These are phyloP conservation scores for Trichoderma polysporum DNA, from an alignment of 2,329 filamentous ascomycete species.

Conservation along the genomic window DNA sequence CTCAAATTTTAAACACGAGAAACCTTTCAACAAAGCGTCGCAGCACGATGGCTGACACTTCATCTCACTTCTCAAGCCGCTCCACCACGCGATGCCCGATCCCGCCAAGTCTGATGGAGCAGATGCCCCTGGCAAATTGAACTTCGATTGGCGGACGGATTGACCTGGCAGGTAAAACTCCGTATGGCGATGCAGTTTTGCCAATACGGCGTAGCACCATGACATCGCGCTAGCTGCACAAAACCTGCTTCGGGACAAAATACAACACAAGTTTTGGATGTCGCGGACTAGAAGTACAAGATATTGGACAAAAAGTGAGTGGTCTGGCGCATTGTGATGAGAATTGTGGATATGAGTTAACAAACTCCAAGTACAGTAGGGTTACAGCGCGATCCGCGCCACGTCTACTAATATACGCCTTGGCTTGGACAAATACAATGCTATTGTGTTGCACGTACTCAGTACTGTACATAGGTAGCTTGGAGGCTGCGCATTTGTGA, in stretches of 20 bases:
- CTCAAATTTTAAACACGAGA: conserved; percentile 12
- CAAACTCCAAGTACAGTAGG: background rate
- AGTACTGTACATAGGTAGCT: no score
- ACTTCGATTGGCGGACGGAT: background rate
- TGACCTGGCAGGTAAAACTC: background rate
- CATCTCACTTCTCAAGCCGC: conserved; percentile 4
- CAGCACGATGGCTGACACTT: conserved; percentile 1
- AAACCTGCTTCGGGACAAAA: background rate
- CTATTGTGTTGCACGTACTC: background rate
- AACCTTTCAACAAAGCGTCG: background rate
- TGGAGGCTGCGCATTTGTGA: background rate
- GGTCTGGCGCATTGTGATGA: background rate
- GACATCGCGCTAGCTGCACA: background rate
- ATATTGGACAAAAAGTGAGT: background rate
- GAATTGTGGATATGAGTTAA: background rate
- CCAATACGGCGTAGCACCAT: background rate
- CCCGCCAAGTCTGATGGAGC: background rate
- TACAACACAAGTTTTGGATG: background rate
- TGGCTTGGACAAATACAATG: background rate
- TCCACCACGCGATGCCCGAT: conserved; percentile 12
- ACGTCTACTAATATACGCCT: background rate
- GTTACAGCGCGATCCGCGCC: background rate
- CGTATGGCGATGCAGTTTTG: background rate
- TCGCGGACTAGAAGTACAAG: background rate
- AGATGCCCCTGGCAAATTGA: background rate